Percentiles rank a stretch among this genome's conserved stretches.
Evolutionary conservation across 345 rosid species (phyloP).

Genomic region (Viola odorata): DNA sequence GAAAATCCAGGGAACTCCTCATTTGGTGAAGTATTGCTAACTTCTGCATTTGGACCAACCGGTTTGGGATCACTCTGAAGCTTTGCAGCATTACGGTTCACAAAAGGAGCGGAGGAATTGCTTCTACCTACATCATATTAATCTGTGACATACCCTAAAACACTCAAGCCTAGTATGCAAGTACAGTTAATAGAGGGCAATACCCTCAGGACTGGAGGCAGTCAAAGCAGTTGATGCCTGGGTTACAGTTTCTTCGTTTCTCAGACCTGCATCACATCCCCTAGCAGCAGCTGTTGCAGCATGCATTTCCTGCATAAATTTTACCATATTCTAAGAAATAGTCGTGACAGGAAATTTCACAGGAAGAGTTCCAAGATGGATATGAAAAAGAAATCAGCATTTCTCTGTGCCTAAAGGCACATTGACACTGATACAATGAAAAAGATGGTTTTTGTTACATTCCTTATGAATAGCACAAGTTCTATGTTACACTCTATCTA

Average conservation of each 20-base stretch:
- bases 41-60: slow-evolving; percentile 31
- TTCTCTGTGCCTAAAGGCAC: no score
- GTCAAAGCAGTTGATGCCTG: slow-evolving; percentile 41
- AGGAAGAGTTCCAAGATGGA: no score
- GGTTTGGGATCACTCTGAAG: slow-evolving; percentile 24
- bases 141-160: slow-evolving; percentile 4
- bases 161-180: slow-evolving; percentile 9
- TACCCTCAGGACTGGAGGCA: slow-evolving; percentile 27
- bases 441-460: no score
- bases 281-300: slow-evolving; percentile 33
- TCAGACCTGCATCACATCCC: slow-evolving; percentile 36
- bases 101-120: slow-evolving; percentile 31
- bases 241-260: slow-evolving; percentile 37
- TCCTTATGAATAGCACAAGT: no score
- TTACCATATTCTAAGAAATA: slow-evolving; percentile 15
- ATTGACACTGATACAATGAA: no score
- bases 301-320: slow-evolving; percentile 42
- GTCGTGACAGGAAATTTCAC: no score
- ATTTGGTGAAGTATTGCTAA: slow-evolving; percentile 35
- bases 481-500: no score
- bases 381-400: no score
- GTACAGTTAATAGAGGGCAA: neutral
- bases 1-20: slow-evolving; percentile 76
- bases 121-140: slow-evolving; percentile 37
- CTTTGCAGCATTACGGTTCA: slow-evolving; percentile 29